Evolutionary conservation across 2,329 filamentous ascomycete species (phyloP).

Genomic region (Blumeriella jaapii): DNA sequence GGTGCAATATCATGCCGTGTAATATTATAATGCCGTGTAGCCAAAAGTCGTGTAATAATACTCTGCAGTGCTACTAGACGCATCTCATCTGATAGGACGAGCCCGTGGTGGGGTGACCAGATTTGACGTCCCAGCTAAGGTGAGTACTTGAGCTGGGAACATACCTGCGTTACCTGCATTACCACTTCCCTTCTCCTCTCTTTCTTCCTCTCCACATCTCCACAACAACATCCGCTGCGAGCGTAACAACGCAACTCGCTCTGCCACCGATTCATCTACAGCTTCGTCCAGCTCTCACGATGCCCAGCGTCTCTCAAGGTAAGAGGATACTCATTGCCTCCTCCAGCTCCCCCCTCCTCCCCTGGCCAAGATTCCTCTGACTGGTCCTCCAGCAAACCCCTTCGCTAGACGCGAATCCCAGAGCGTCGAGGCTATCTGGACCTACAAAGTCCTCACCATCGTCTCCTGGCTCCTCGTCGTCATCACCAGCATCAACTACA

Average conservation of each 20-base stretch:
- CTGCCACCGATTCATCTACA: neutral
- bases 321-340: neutral
- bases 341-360: neutral
- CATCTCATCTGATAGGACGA: too few species aligned
- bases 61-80: too few species aligned
- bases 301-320: constrained; percentile 9
- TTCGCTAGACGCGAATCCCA: constrained; percentile 62
- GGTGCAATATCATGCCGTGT: too few species aligned
- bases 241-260: too few species aligned
- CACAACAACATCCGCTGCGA: neutral
- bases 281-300: constrained; percentile 1
- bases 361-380: neutral
- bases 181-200: neutral
- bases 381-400: constrained; percentile 51
- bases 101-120: too few species aligned
- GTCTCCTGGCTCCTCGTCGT: constrained; percentile 66
- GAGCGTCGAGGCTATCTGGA: constrained; percentile 45
- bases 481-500: constrained; percentile 64
- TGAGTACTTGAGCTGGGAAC: too few species aligned
- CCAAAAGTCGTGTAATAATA: too few species aligned
- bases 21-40: too few species aligned
- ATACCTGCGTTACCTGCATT: too few species aligned
- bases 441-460: constrained; percentile 66
- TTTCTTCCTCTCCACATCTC: neutral
- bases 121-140: too few species aligned